Base-by-base conservation (phyloP, 768 basidiomycete genomes). In the Phanerochaete sordida region DNA sequence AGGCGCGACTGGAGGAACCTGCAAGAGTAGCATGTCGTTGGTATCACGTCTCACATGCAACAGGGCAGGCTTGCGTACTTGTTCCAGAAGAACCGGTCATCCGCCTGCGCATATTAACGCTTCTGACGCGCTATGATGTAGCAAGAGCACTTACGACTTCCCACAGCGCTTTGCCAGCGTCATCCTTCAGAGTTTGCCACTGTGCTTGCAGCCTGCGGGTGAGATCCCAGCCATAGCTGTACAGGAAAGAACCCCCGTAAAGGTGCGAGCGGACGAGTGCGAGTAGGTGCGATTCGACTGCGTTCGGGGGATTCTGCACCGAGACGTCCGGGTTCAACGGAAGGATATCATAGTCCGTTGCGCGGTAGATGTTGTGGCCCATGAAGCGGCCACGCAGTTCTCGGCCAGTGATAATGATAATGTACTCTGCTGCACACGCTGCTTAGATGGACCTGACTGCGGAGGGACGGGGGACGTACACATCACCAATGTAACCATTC, bases 31-130 rank as follows among this genome's bases (percentile, higher is more conserved):
- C n/a, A 13, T 13, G 28, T 31, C 49, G 19, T 13, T 35, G 33
- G 21, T 19, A 37, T 16, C 26, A 23, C 15, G 4, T 2, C 39
- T 23, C 9, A 48, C 24, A 12, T 59, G 16, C 15, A 26, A 26
- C 51, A 4, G 26, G 51, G 63, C 23, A 24, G 26, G 53, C 19
- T 5, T 13, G 70, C 74, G 49, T 59, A 90, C 84, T 85, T 91
- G 74, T 99, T 99, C 96, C 96, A 99, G 75, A 98, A 98, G 76
- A 99, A 99, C 63, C 95, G 83, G 69, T 97, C 94, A 64, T 99
- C 97, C 39, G 88, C 89, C 88, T 95, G 27, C 48, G 37, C 50
- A 60, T 23, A 35, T 44, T 44, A 24, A 39, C 3, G 33, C 19
- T 16, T 43, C 39, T 19, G 39, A 43, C 8, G 19, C 11, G 39